Conservation (phyloP, 2,329 filamentous ascomycete genomes). For the Cladosporium halotolerans region DNA sequence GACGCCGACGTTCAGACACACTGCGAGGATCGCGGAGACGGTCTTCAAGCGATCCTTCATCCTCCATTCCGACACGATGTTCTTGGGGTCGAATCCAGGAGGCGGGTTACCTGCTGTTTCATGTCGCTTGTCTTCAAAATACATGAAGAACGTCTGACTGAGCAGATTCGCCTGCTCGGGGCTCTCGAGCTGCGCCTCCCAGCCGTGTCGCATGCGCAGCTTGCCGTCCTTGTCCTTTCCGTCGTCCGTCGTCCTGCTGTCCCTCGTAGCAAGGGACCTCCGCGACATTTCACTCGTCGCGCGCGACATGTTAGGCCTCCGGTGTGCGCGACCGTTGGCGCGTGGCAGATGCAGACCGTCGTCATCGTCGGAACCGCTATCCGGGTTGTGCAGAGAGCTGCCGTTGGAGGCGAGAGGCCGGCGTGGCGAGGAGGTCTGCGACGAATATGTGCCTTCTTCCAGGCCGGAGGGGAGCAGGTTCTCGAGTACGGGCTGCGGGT, state of each 20-base stretch:
- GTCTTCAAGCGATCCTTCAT: slow-evolving; percentile 97
- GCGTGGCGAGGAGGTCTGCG: slow-evolving; percentile 14
- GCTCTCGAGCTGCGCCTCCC: slow-evolving; percentile 86
- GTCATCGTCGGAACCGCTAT: slow-evolving; percentile 31
- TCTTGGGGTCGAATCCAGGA: slow-evolving; percentile 34
- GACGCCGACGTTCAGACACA: slow-evolving; percentile 95
- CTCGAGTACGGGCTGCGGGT: slow-evolving; percentile 23
- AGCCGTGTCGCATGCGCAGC: slow-evolving; percentile 66
- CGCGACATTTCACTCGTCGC: slow-evolving; percentile 7
- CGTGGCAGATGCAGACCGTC: slow-evolving; percentile 36
- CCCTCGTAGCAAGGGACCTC: slow-evolving; percentile 7
- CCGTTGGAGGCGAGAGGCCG: slow-evolving; percentile 13
- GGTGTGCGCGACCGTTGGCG: slow-evolving; percentile 4
- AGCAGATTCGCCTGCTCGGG: slow-evolving; percentile 82
- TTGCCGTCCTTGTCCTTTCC: slow-evolving; percentile 18
- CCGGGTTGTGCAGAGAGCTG: slow-evolving; percentile 14
- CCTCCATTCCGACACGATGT: slow-evolving; percentile 78
- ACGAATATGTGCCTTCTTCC: slow-evolving; percentile 14
- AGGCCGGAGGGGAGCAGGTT: slow-evolving; percentile 12
- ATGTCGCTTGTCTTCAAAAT: slow-evolving; percentile 96
- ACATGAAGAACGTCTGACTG: slow-evolving; percentile 93
- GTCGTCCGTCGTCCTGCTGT: slow-evolving; percentile 31
- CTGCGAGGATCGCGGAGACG: slow-evolving; percentile 85
- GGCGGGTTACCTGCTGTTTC: slow-evolving; percentile 88
- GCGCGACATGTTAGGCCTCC: slow-evolving; percentile 5